Evolutionary conservation across 306 rosid genomes (phyloP).

Genomic region (Vigna radiata): DNA sequence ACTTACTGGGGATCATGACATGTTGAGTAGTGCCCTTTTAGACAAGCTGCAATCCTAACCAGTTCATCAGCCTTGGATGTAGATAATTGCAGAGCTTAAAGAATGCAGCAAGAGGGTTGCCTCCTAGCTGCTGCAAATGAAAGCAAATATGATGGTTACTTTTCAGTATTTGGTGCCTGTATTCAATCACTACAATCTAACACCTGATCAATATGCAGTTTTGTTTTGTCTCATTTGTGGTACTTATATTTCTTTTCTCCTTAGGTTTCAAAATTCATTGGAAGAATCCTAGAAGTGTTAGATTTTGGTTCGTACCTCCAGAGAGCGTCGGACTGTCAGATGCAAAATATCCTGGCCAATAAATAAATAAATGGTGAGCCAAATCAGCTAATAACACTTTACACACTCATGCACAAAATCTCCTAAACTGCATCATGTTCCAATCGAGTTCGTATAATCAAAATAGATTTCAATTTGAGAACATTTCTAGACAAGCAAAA

Average conservation of each 20-base stretch:
- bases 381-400: neutral
- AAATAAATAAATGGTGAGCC: neutral
- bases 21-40: neutral
- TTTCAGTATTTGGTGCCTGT: constrained; percentile 4
- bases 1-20: constrained; percentile 33
- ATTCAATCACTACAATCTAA: neutral
- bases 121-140: constrained; percentile 50
- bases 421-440: neutral
- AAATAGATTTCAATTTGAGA: neutral
- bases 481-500: neutral
- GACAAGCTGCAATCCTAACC: neutral
- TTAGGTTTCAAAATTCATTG: neutral
- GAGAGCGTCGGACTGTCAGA: neutral
- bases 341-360: neutral
- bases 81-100: constrained; percentile 39
- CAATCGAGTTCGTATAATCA: neutral
- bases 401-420: neutral
- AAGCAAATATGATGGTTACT: constrained; percentile 17
- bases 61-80: constrained; percentile 5
- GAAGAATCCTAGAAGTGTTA: neutral
- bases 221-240: neutral
- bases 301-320: neutral
- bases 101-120: constrained; percentile 59
- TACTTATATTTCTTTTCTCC: neutral
- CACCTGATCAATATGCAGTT: constrained; percentile 9